Base-by-base conservation (phyloP, 345 rosid genomes). In the Streptanthus diversifolius region DNA sequence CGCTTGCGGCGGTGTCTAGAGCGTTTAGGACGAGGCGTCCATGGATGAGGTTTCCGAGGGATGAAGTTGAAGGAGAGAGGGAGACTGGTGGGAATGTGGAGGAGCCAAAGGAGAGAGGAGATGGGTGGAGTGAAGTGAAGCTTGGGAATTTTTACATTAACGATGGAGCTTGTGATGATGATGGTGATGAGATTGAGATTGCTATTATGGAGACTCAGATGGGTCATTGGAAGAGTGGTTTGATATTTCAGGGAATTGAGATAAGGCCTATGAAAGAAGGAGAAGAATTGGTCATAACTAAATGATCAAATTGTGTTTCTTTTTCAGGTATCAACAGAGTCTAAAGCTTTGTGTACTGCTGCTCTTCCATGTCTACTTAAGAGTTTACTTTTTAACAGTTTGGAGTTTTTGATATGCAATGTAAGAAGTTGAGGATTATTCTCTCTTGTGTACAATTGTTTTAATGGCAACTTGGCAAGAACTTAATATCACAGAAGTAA, bases 41-140 rank as follows among this genome's bases (percentile, higher is more conserved):
- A 0, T 56, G 80, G 79, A 19, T 45, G 59, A 37, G 19, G 36
- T 2, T 14, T 22, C 40, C 56, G 1, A 60, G 73, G 12, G 68
- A 54, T 8, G 72, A 71, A 8, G 58, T 6, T 49, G 77, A 71
- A 71, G 52, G 7, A 3, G 76, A 57, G 25, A 51, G 43, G 15
- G 72, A 57, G 55, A 17, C 0, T 27, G 59, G 56, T 63, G 43
- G 32, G 54, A 49, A 64, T 41, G 33, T 51, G 40, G 76, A 57
- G 72, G 76, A 58, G 55, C 83, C 89, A 0, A 69, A 67, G 77
- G 80, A 73, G 58, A 85, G 97, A 72, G 72, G 55, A 30, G 95
- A 88, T 73, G 88, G 86, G 35, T 88, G 95, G 97, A 33, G 71
- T 56, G 89, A 90, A 80, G 77, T 88, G 8, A 83, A 86, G 79